These are phyloP conservation scores for Pichia ethanolica DNA, from an alignment of 805 yeast species.

Conservation along the genomic window DNA sequence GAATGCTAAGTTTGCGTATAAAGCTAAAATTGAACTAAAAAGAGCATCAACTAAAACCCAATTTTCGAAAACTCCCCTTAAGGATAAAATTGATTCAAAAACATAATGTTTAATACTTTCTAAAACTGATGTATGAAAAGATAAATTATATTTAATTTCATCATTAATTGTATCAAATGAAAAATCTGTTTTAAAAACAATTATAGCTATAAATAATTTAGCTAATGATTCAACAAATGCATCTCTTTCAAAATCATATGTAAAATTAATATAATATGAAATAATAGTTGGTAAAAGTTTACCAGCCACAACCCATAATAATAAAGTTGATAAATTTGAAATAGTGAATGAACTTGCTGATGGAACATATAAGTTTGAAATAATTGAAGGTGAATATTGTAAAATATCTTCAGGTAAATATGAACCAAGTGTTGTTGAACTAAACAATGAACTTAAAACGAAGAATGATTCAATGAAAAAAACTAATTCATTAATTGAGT, in stretches of 20 bases:
- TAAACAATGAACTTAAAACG: slow-evolving; percentile 13
- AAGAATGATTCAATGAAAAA: slow-evolving; percentile 18
- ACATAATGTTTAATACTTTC: slow-evolving; percentile 16
- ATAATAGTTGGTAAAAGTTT: slow-evolving; percentile 34
- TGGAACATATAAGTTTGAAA: slow-evolving; percentile 23
- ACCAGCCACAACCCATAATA: slow-evolving; percentile 36
- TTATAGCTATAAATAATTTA: slow-evolving; percentile 35
- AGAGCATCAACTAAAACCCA: slow-evolving; percentile 40
- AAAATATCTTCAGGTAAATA: slow-evolving; percentile 21
- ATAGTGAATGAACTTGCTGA: slow-evolving; percentile 32
- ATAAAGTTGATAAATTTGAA: slow-evolving; percentile 27
- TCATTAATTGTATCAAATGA: slow-evolving; percentile 18
- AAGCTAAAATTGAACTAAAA: slow-evolving; percentile 39
- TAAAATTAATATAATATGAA: slow-evolving; percentile 48
- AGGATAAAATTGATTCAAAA: slow-evolving; percentile 30
- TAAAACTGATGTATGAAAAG: slow-evolving; percentile 22
- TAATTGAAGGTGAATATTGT: slow-evolving; percentile 19
- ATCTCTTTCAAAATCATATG: slow-evolving; percentile 46
- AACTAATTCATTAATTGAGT: slow-evolving; percentile 23
- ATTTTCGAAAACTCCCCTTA: slow-evolving; percentile 38
- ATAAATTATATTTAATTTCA: slow-evolving; percentile 27
- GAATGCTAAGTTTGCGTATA: slow-evolving; percentile 37
- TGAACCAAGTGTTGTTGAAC: slow-evolving; percentile 14
- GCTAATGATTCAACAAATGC: slow-evolving; percentile 43
- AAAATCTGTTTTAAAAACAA: slow-evolving; percentile 27